Base-by-base conservation (phyloP, 148 eudicot species). In the Rhododendron williamsianum region DNA sequence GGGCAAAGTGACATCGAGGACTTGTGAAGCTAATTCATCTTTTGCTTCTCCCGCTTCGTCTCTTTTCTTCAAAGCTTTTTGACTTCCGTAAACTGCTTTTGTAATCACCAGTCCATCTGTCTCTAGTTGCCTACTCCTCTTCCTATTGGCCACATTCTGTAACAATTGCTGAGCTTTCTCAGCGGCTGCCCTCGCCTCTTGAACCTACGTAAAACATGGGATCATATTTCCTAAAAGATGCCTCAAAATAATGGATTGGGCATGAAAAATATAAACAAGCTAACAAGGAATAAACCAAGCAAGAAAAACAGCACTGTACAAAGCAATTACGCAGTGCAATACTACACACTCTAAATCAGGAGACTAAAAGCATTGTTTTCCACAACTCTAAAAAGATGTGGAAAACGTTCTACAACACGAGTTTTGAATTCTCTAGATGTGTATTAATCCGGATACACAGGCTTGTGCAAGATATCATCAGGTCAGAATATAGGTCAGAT, bases 151-250 rank as follows among this genome's bases (percentile, higher is more conserved):
- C 41, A 97, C 98, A 88, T 87, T 95, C 89, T 88, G 90, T 76
- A 97, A 89, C 77, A 97, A 89, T 71, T 93, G 91, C 79, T 97
- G 99, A 86, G 99, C 94, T 93, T 97, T 95, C 89, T 91, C 91
- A 25, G 99, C 98, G 87, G 98, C 93, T 81, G 89, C 91, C 87
- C 88, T 93, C 46, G 98, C 93, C 91, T 95, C 94, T 85, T 60
- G 90, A 86, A 97, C 99, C 99, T 97, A 86, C 43, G 65, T 43
- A n/a, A 23, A 82, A 60, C 74, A 80, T 18, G 38, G 46, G 58
- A 67, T 27, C 16, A 65, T 6, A 80, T 25, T 30, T 76, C 18
- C 58, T 18, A 48, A 60, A 83, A 49, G 49, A 58, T 1, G 13
- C 23, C 30, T 25, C 41, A 4, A 35, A 60, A 65, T 25, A 35